Percentiles rank a stretch among this genome's conserved stretches.
These are phyloP conservation scores for Colletotrichum sp. DNA, from an alignment of 2,329 filamentous ascomycete genomes.

Conservation along the genomic window DNA sequence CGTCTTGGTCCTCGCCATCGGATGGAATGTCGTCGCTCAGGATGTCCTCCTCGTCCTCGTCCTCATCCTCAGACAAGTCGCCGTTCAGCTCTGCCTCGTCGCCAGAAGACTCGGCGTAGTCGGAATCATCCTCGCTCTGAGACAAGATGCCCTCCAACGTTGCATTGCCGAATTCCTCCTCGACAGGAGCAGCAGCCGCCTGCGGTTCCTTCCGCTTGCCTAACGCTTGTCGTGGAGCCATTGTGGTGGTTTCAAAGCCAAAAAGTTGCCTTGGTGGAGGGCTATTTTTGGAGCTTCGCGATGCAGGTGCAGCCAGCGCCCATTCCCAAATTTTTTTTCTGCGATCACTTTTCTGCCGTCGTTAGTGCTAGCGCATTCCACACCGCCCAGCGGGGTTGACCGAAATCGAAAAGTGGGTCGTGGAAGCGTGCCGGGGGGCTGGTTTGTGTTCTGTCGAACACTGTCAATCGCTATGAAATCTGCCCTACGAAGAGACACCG, in stretches of 20 bases:
- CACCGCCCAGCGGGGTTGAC: conserved; percentile 20
- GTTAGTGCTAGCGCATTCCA: conserved; percentile 2
- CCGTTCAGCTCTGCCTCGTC: conserved; percentile 37
- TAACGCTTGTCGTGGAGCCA: conserved; percentile 45
- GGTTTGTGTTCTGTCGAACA: not conserved
- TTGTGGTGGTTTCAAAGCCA: conserved; percentile 27
- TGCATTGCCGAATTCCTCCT: conserved; percentile 63
- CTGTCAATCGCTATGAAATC: not conserved
- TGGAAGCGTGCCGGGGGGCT: not conserved
- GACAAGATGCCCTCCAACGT: conserved; percentile 62
- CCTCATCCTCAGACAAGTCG: conserved; percentile 46
- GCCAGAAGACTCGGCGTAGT: conserved; percentile 51
- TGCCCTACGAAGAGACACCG: not conserved
- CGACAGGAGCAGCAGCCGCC: conserved; percentile 59
- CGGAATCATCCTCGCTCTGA: conserved; percentile 62
- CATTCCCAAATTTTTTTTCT: conserved; percentile 21
- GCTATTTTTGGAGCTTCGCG: conserved; percentile 23
- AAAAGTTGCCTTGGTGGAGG: not conserved
- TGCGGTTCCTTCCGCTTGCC: conserved; percentile 72
- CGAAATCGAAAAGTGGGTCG: conserved; percentile 1
- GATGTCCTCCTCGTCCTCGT: conserved; percentile 40
- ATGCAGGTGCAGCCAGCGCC: conserved; percentile 13
- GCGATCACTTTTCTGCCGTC: conserved; percentile 15
- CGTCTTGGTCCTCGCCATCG: conserved; percentile 39
- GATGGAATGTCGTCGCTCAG: conserved; percentile 47